phyloP scores from a whole-genome alignment of 2,329 filamentous ascomycete genomes.

The Exophiala mesophila region DNA sequence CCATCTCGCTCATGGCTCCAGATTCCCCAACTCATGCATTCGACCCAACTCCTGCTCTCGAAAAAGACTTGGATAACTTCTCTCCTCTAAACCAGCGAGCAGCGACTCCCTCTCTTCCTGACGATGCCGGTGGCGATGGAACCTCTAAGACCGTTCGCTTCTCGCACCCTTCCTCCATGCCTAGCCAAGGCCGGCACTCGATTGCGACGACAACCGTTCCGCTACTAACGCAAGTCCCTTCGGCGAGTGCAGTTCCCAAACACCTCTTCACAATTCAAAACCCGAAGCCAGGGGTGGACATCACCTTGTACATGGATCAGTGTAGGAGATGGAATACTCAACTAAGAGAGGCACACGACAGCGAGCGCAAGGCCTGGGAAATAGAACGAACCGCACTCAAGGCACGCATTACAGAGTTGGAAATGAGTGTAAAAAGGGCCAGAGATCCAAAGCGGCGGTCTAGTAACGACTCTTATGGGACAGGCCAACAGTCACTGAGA shows the following conservation, averaged over 20 bases:
- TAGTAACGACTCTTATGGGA: conserved; percentile 22
- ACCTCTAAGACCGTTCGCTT: conserved; percentile 41
- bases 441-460: conserved; percentile 24
- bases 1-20: conserved; percentile 24
- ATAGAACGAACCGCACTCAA: conserved; percentile 40
- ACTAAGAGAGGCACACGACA: conserved; percentile 38
- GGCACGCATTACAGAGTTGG: conserved; percentile 39
- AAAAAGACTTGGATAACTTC: conserved; percentile 21
- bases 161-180: conserved; percentile 32
- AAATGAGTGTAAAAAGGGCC: conserved; percentile 30
- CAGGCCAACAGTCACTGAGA: conserved; percentile 23
- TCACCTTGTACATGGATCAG: conserved; percentile 39
- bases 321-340: conserved; percentile 38
- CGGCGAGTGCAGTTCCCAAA: conserved; percentile 24
- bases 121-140: conserved; percentile 12
- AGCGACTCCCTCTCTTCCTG: conserved; percentile 2
- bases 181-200: conserved; percentile 36
- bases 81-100: conserved; percentile 19
- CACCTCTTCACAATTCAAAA: conserved; percentile 22
- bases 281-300: conserved; percentile 23
- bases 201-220: conserved; percentile 34
- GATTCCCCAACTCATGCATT: conserved; percentile 24
- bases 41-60: conserved; percentile 25
- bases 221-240: conserved; percentile 28
- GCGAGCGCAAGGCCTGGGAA: conserved; percentile 42